Conservation (phyloP, 2,329 filamentous ascomycete genomes). For the Chaetomiaceae sp. region DNA sequence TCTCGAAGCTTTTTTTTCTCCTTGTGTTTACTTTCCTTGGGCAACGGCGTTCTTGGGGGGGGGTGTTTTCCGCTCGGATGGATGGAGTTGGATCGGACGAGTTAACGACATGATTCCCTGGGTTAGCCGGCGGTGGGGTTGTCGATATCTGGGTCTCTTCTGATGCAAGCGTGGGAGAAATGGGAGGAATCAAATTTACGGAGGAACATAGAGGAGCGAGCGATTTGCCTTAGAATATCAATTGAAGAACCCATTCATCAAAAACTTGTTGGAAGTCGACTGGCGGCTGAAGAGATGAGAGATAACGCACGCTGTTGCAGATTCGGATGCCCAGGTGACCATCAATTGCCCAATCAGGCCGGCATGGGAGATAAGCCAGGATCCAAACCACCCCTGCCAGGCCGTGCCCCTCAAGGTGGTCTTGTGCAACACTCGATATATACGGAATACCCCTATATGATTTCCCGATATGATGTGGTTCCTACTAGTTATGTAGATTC, state of each 20-base stretch:
- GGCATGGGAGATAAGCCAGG: slow-evolving; percentile 3
- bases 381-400: not conserved
- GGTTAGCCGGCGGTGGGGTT: slow-evolving; percentile 7
- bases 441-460: no score
- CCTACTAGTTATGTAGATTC: no score
- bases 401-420: not conserved
- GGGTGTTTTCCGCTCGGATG: slow-evolving; percentile 9
- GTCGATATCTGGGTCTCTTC: slow-evolving; percentile 1
- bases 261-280: not conserved
- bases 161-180: slow-evolving; percentile 2
- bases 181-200: not conserved
- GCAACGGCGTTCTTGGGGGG: slow-evolving; percentile 15
- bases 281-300: no score
- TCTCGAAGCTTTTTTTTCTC: not conserved
- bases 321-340: slow-evolving; percentile 3
- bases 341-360: slow-evolving; percentile 1
- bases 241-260: not conserved
- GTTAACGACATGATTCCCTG: slow-evolving; percentile 18
- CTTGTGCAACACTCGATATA: slow-evolving; percentile 3
- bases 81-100: slow-evolving; percentile 17
- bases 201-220: slow-evolving; percentile 7
- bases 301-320: slow-evolving; percentile 5
- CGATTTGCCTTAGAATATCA: slow-evolving; percentile 2
- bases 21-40: not conserved
- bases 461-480: no score